Base-by-base conservation (phyloP, 164 flowering plant species). In the Magnolia sinica region DNA sequence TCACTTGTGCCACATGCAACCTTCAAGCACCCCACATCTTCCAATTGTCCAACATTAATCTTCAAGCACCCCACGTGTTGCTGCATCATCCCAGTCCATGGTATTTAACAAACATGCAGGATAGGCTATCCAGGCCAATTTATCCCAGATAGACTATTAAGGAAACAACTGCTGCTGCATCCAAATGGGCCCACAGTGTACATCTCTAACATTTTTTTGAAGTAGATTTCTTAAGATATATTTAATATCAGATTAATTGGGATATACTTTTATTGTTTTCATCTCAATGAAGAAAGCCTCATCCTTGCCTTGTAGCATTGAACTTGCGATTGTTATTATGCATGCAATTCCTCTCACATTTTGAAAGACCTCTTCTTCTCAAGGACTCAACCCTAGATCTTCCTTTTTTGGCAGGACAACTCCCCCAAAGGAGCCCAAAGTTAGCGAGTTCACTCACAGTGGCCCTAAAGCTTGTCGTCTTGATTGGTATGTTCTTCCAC, bases 391-490 rank as follows among this genome's bases (percentile, higher is more conserved):
- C 72, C 64, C 52, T 50, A 71, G 27, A 61, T 67, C 64, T 68
- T 16, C 61, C 13, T 72, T 29, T 50, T 68, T 70, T 78, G 69
- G 78, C 91, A 94, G 99, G 91, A 76, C 82, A 89, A 73, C 0
- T 81, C 51, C 82, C 86, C 51, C 72, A 82, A 16, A 86, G 74
- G 79, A 85, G 73, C 78, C 76, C 69, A 68, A 88, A 81, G 75
- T 64, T 94, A 68, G 90, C 79, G 63, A 83, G 73, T 72, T 76
- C 88, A 76, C 91, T 96, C 22, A 81, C 85, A 2, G 95, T 91
- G 77, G 98, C 98, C 50, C 77, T 96, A 79, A 96, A 96, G 86
- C 91, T 96, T 79, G 92, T 96, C 76, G 69, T 91, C 79, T 81
- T 96, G 70, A 90, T 96, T 80, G 99, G 99, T 96, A 84, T 67